Percentiles rank a stretch among this genome's conserved stretches.
These are phyloP conservation scores for Lepidium sativum DNA, from an alignment of 345 rosid genomes.

Conservation along the genomic window DNA sequence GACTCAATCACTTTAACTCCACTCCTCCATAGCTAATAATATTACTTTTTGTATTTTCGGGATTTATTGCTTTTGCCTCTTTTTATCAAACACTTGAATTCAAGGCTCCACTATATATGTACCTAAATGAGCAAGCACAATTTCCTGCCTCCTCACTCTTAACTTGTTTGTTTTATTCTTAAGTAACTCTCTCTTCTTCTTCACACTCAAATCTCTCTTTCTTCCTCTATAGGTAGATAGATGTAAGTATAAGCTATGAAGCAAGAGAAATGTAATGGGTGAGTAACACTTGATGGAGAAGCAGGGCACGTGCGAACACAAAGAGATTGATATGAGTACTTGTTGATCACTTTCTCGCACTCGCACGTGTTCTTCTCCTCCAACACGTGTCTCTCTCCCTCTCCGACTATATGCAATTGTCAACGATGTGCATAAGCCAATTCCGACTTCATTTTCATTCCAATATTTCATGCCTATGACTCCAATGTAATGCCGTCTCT, in stretches of 20 bases:
- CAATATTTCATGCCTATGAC: too few relatives aligned
- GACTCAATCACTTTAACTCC: conserved; percentile 48
- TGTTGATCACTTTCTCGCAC: conserved; percentile 13
- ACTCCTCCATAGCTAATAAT: not conserved
- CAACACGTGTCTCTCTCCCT: conserved; percentile 66
- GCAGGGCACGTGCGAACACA: conserved; percentile 98
- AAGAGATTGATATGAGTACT: not conserved
- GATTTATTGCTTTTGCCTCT: conserved; percentile 1
- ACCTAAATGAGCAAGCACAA: conserved; percentile 9
- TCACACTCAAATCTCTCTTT: not conserved
- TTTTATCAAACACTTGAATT: conserved; percentile 12
- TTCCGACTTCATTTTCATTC: not conserved
- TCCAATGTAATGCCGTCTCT: too few relatives aligned
- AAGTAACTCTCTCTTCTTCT: not conserved
- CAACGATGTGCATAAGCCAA: not conserved
- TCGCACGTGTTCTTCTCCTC: conserved; percentile 99
- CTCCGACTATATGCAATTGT: not conserved
- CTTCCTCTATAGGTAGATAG: not conserved
- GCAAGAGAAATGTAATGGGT: conserved; percentile 30
- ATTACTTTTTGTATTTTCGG: not conserved
- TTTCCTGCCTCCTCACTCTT: conserved; percentile 19
- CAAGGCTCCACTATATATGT: conserved; percentile 17
- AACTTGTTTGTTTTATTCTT: not conserved
- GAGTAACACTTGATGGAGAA: conserved; percentile 92
- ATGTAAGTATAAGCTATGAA: too few relatives aligned